Evolutionary conservation across 1,284 basidiomycete genomes (phyloP), one percentile per base, ranked within the genome.

Genomic region (Macrocybe sp.): DNA sequence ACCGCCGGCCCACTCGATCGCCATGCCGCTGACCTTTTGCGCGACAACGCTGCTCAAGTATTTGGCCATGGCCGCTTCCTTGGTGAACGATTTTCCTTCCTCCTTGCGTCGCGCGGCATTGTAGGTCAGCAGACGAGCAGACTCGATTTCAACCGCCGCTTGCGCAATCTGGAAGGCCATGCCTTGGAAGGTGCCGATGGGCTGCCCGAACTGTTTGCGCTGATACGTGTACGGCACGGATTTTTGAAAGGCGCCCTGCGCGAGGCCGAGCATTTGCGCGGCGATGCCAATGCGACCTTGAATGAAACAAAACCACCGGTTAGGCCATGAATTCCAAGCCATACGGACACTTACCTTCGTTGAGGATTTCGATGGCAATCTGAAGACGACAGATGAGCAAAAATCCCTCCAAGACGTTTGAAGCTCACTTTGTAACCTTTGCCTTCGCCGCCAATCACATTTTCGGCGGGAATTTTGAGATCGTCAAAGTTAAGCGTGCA

Each of bases 1-100:
- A 12, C 96, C 97, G 43, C 96, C 96, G 4, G 86, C 85, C 96
- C 96, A 98, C 67, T 99, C 97, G 60, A 99, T 97, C 11, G 97
- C 96, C 43, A 74, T 69, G 8, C 95, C 94, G 29, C 85, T 78
- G 3, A 96, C 94, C 45, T 80, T 76, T 70, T 97, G 91, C 7
- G 97, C 96, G 11, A 99, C 83, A 47, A 90, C 81, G 52, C 89
- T 91, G 14, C 90, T 78, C 74, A 83, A 93, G 59, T 92, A 93
- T 66, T 97, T 94, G 47, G 95, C 95, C 90, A 97, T 97, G 3
- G 95, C 94, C 12, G 96, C 95, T 70, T 97, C 89, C 70, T 92
- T 93, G 38, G 88, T 86, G 67, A 98, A 98, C 37, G 73, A 65
- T 56, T 79, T 75, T 14, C 93, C 92, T 66, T 96, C 91, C 67